Conservation (phyloP, 192 early-diverging fungal genomes). For the Backusella liffmaniae region DNA sequence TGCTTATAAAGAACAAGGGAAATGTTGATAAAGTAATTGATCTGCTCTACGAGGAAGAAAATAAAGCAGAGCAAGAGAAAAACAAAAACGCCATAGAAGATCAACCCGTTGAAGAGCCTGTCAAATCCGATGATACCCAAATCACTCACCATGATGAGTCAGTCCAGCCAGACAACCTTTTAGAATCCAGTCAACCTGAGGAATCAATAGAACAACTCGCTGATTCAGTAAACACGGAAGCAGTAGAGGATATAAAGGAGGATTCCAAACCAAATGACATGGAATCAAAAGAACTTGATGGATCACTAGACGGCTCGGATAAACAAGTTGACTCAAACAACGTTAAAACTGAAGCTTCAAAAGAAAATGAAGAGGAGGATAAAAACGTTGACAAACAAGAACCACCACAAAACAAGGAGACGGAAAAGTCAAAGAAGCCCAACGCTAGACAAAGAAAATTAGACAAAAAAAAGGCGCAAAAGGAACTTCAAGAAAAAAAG, state of each 20-base stretch:
- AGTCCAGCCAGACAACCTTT: neutral
- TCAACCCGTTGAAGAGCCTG: neutral
- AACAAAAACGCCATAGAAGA: neutral
- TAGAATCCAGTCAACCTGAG: neutral
- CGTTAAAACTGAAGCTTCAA: neutral
- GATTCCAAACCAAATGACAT: neutral
- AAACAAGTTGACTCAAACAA: neutral
- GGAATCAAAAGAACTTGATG: neutral
- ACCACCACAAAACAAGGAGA: neutral
- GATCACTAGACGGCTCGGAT: neutral
- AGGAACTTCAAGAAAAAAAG: slow-evolving; percentile 17
- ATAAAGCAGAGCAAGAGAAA: neutral
- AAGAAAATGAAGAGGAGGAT: neutral
- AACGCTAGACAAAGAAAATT: slow-evolving; percentile 15
- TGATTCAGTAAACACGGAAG: neutral
- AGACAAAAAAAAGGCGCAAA: slow-evolving; percentile 24
- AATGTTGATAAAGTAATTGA: slow-evolving; percentile 56
- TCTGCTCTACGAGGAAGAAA: slow-evolving; percentile 36
- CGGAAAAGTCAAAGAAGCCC: slow-evolving; percentile 11
- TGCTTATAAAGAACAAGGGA: slow-evolving; percentile 45
- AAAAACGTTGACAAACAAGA: neutral
- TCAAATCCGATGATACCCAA: neutral
- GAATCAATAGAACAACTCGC: neutral
- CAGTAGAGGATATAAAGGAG: neutral
- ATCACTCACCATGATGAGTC: neutral